These are phyloP conservation scores for Hibiscus tridactylites DNA, from an alignment of 345 rosid species.

Conservation along the genomic window DNA sequence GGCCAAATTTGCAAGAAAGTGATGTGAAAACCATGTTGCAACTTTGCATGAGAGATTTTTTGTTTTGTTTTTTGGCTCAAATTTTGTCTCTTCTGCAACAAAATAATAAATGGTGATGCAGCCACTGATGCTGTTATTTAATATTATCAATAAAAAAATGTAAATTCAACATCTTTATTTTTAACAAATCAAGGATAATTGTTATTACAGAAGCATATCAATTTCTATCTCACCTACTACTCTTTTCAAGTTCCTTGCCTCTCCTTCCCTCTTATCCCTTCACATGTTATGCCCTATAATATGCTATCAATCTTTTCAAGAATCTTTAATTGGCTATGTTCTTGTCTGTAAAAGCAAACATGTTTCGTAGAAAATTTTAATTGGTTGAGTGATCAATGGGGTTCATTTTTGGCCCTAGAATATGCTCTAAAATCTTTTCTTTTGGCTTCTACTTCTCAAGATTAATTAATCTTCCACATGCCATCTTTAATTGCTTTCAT, in stretches of 20 bases:
- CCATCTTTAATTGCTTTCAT: neutral
- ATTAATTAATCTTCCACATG: neutral
- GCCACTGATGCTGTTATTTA: neutral
- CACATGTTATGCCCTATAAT: neutral
- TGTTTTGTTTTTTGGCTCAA: neutral
- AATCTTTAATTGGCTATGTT: neutral
- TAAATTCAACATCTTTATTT: neutral
- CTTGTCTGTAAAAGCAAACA: neutral
- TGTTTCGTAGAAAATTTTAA: neutral
- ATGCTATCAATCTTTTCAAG: conserved; percentile 10
- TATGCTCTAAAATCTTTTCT: neutral
- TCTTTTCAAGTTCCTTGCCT: neutral
- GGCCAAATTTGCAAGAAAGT: neutral
- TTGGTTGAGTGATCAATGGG: neutral
- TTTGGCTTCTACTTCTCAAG: conserved; percentile 7
- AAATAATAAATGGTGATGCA: neutral
- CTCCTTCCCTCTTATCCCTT: neutral
- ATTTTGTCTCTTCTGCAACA: neutral
- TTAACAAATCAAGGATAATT: neutral
- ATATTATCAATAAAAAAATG: neutral
- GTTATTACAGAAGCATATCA: neutral
- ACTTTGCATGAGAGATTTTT: conserved; percentile 1
- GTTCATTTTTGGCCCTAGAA: neutral
- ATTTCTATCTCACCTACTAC: conserved; percentile 1
- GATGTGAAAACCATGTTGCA: conserved; percentile 9